phyloP scores from a whole-genome alignment of 2,329 filamentous ascomycete species.

The Xylariaceae sp. region DNA sequence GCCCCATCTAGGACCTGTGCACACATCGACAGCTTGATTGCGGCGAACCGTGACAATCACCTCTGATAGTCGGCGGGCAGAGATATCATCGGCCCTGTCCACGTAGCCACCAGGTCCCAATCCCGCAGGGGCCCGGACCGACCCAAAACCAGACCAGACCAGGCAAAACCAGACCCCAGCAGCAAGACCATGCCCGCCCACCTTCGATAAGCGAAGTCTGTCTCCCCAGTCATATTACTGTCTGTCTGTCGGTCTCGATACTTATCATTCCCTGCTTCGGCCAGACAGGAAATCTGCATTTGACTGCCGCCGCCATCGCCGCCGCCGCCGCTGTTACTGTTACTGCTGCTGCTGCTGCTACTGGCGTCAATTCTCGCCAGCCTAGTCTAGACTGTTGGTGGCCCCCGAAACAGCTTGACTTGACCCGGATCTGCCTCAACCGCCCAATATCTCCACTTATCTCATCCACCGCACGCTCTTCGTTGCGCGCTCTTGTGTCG shows the following conservation, averaged over 20 bases:
- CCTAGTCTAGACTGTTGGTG: slow-evolving; percentile 2
- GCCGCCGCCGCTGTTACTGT: slow-evolving; percentile 3
- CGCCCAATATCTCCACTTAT: slow-evolving; percentile 17
- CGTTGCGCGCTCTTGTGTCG: slow-evolving; percentile 10
- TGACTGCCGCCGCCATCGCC: slow-evolving; percentile 11
- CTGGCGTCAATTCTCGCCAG: slow-evolving; percentile 1
- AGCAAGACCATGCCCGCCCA: slow-evolving; percentile 5
- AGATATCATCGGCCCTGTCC: slow-evolving; percentile 15
- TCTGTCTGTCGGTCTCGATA: not conserved
- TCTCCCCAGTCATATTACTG: slow-evolving; percentile 6
- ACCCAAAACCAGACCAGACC: not conserved
- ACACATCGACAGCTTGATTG: slow-evolving; percentile 3
- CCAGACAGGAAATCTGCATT: slow-evolving; percentile 22
- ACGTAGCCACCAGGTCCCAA: slow-evolving; percentile 18
- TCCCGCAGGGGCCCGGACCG: not conserved
- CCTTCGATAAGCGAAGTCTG: slow-evolving; percentile 4
- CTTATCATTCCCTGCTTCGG: slow-evolving; percentile 12
- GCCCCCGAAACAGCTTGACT: slow-evolving; percentile 9
- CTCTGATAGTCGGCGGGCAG: not conserved
- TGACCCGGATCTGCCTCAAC: slow-evolving; percentile 16
- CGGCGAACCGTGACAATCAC: slow-evolving; percentile 12
- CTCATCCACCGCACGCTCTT: slow-evolving; percentile 11
- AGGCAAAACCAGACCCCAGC: not conserved
- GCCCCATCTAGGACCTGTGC: slow-evolving; percentile 6
- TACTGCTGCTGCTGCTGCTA: slow-evolving; percentile 3